These are phyloP conservation scores for Daldinia vernicosa DNA, from an alignment of 495 filamentous ascomycete genomes.

Conservation along the genomic window DNA sequence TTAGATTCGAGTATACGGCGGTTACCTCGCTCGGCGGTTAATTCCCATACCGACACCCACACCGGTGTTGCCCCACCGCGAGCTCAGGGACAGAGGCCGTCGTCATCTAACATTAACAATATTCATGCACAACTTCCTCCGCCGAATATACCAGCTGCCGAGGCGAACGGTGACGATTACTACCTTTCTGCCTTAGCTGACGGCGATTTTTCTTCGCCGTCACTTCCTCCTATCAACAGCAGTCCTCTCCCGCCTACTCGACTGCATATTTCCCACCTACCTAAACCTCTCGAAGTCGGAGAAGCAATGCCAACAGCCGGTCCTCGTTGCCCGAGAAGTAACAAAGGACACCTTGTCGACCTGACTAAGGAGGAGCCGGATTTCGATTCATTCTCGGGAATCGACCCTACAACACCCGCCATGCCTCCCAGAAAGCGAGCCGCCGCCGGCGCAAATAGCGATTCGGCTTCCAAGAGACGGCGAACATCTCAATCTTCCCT, in stretches of 20 bases:
- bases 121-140: slow-evolving; percentile 14
- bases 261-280: slow-evolving; percentile 28
- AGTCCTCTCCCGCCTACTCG: slow-evolving; percentile 31
- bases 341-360: slow-evolving; percentile 30
- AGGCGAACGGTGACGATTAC: slow-evolving; percentile 42
- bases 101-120: slow-evolving; percentile 10
- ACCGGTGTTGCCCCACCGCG: slow-evolving; percentile 2
- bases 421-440: slow-evolving; percentile 42
- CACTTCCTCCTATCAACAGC: slow-evolving; percentile 41
- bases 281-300: slow-evolving; percentile 28
- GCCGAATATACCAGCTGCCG: slow-evolving; percentile 11
- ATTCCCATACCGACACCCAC: background rate
- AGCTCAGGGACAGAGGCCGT: slow-evolving; percentile 7
- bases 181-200: slow-evolving; percentile 42
- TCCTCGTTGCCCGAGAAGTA: slow-evolving; percentile 11
- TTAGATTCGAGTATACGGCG: background rate
- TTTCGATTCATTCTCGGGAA: slow-evolving; percentile 11
- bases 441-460: slow-evolving; percentile 8
- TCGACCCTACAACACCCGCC: slow-evolving; percentile 31
- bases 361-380: slow-evolving; percentile 41
- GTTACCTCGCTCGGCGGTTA: background rate
- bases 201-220: slow-evolving; percentile 52
- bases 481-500: slow-evolving; percentile 35
- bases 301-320: slow-evolving; percentile 27
- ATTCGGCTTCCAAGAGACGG: slow-evolving; percentile 42